Conservation (phyloP, 805 yeast species). For the Ogataea pignaliae region DNA sequence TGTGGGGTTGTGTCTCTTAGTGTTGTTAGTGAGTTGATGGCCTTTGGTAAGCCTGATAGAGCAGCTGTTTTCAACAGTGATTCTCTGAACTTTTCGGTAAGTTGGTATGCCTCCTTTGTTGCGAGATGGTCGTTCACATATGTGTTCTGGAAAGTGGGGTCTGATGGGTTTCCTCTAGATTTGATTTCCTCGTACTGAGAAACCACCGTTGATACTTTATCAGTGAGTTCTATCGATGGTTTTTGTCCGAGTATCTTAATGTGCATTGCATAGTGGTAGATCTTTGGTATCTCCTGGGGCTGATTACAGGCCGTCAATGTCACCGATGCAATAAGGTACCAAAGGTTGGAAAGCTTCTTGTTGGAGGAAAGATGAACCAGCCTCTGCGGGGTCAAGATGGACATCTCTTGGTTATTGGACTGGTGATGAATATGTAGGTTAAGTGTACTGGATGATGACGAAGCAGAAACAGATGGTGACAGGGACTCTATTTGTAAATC, state of each 20-base stretch:
- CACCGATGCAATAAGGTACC: slow-evolving; percentile 81
- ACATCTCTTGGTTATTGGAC: neutral
- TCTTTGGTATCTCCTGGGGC: slow-evolving; percentile 73
- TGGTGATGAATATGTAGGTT: neutral
- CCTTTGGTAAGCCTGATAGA: slow-evolving; percentile 76
- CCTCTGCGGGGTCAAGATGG: slow-evolving; percentile 49
- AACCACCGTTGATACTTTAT: slow-evolving; percentile 17
- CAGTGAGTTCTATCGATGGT: slow-evolving; percentile 14
- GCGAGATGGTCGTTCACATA: neutral
- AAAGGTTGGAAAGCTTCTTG: slow-evolving; percentile 50
- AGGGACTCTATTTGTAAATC: too few species aligned
- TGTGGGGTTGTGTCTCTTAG: slow-evolving; percentile 63
- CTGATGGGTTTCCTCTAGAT: slow-evolving; percentile 10
- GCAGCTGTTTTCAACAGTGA: slow-evolving; percentile 76
- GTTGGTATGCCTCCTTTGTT: slow-evolving; percentile 3
- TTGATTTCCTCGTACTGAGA: slow-evolving; percentile 21
- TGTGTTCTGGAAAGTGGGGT: slow-evolving; percentile 14
- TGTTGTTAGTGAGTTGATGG: slow-evolving; percentile 71
- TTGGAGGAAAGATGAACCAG: slow-evolving; percentile 49
- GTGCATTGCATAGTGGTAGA: slow-evolving; percentile 65
- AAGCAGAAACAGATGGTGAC: neutral
- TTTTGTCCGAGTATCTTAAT: slow-evolving; percentile 11
- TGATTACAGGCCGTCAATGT: slow-evolving; percentile 76
- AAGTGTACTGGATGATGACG: neutral
- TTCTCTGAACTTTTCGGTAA: slow-evolving; percentile 60